Conservation (phyloP, 352 stramenopile species). For the Halophytophthora polymorphica region DNA sequence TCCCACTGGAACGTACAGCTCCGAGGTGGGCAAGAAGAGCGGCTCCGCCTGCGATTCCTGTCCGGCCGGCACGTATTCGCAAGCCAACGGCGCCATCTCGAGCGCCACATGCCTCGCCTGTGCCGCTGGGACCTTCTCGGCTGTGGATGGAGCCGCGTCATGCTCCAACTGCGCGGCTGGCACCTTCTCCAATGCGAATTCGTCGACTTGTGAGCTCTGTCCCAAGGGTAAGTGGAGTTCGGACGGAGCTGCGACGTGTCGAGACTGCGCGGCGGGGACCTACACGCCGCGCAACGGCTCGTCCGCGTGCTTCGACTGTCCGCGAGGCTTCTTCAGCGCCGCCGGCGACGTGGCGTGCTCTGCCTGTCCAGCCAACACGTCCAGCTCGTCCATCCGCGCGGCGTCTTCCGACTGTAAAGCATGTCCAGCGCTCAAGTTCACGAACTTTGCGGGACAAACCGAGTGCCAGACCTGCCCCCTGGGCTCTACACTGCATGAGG, state of each 20-base stretch:
- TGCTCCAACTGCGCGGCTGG: constrained; percentile 28
- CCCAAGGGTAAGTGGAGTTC: constrained; percentile 41
- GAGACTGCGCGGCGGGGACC: constrained; percentile 37
- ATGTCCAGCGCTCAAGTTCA: constrained; percentile 40
- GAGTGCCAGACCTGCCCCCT: constrained; percentile 23
- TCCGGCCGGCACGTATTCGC: constrained; percentile 48
- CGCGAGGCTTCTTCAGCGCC: constrained; percentile 58
- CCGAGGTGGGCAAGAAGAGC: constrained; percentile 33
- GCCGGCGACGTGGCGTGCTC: constrained; percentile 25
- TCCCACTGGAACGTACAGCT: constrained; percentile 47
- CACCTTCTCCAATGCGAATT: constrained; percentile 39
- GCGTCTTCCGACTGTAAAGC: constrained; percentile 20
- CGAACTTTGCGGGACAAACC: constrained; percentile 26
- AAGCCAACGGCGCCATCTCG: constrained; percentile 24
- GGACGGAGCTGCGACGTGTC: constrained; percentile 27
- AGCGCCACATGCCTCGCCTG: constrained; percentile 30
- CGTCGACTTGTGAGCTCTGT: constrained; percentile 40
- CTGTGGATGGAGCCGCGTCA: constrained; percentile 12
- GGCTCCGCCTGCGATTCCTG: constrained; percentile 40
- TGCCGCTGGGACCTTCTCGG: constrained; percentile 18
- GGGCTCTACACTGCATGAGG: constrained; percentile 23
- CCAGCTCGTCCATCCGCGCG: constrained; percentile 21
- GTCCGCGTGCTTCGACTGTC: constrained; percentile 44
- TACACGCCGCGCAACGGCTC: constrained; percentile 43
- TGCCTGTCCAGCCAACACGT: constrained; percentile 53